A percentile compares a stretch with the other conserved stretches of the same genome.
phyloP scores from a whole-genome alignment of 75 land plant genomes.

The Cunninghamia lanceolata region DNA sequence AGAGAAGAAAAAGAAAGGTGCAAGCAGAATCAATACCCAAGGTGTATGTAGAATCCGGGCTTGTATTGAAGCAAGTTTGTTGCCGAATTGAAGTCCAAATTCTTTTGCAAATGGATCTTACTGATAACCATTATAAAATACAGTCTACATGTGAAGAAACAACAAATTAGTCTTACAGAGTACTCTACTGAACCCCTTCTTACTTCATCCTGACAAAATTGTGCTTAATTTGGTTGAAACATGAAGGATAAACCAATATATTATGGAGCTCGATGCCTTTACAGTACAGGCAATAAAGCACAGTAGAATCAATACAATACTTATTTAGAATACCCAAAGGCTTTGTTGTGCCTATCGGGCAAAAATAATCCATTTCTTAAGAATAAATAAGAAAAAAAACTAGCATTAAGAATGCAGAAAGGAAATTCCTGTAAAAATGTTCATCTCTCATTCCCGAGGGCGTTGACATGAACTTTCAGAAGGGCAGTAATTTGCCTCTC shows the following conservation, averaged over 20 bases:
- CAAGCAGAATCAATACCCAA: slow-evolving; percentile 41
- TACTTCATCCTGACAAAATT: neutral
- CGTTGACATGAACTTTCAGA: slow-evolving; percentile 86
- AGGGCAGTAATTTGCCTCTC: slow-evolving; percentile 84
- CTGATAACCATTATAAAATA: slow-evolving; percentile 65
- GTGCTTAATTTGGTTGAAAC: neutral
- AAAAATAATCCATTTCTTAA: neutral
- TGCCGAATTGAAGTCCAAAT: slow-evolving; percentile 82
- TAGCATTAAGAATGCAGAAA: neutral
- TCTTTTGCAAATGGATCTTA: slow-evolving; percentile 87
- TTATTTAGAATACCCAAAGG: neutral
- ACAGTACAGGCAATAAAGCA: no score
- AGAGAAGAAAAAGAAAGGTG: neutral
- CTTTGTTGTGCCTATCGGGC: neutral
- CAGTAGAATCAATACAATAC: no score
- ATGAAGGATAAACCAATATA: neutral
- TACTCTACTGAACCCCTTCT: neutral
- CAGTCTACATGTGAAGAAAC: slow-evolving; percentile 48
- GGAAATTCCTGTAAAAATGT: slow-evolving; percentile 69
- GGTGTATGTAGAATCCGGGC: slow-evolving; percentile 90
- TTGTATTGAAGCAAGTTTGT: slow-evolving; percentile 71
- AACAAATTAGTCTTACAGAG: neutral
- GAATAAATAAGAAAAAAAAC: neutral
- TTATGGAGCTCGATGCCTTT: no score
- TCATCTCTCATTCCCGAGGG: slow-evolving; percentile 74